Conservation (phyloP, 2,329 filamentous ascomycete genomes). For the Epichloe brachyelytri region DNA sequence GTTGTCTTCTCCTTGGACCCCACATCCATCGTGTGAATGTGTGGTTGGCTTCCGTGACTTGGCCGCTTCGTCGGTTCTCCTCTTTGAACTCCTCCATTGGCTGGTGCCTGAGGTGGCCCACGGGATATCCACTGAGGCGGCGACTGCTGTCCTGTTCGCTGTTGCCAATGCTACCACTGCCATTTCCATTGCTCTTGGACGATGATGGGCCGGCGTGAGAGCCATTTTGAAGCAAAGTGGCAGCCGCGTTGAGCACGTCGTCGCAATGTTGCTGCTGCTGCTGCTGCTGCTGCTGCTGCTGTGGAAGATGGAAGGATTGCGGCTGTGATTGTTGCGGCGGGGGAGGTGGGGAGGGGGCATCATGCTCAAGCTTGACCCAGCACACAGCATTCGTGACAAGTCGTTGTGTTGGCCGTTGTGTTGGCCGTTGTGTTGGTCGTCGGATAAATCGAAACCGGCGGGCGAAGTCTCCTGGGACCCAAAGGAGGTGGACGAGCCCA, state of each 20-base stretch:
- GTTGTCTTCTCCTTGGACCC: conserved; percentile 15
- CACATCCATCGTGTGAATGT: conserved; percentile 31
- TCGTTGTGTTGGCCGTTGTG: conserved; percentile 7
- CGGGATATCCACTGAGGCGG: conserved; percentile 19
- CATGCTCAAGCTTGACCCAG: conserved; percentile 20
- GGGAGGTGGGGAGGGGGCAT: conserved; percentile 24
- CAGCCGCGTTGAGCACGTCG: conserved; percentile 45
- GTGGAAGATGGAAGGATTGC: background rate
- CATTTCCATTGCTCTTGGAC: conserved; percentile 1
- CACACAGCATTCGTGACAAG: conserved; percentile 7
- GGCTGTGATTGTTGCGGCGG: conserved; percentile 13
- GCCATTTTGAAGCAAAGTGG: conserved; percentile 36
- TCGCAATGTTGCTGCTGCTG: conserved; percentile 26
- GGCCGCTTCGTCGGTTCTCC: conserved; percentile 22
- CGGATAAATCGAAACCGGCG: conserved; percentile 9
- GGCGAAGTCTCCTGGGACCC: conserved; percentile 31
- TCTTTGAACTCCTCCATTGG: conserved; percentile 29
- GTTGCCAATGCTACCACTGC: conserved; percentile 13
- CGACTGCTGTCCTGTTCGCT: conserved; percentile 12
- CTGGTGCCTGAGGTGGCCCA: conserved; percentile 30
- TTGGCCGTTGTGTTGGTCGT: conserved; percentile 9
- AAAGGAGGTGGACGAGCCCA: conserved; percentile 52
- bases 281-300: conserved; percentile 13
- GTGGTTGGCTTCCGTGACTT: conserved; percentile 19
- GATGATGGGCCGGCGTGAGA: conserved; percentile 7